Conservation (phyloP, 306 rosid genomes). For the Inga laurina region DNA sequence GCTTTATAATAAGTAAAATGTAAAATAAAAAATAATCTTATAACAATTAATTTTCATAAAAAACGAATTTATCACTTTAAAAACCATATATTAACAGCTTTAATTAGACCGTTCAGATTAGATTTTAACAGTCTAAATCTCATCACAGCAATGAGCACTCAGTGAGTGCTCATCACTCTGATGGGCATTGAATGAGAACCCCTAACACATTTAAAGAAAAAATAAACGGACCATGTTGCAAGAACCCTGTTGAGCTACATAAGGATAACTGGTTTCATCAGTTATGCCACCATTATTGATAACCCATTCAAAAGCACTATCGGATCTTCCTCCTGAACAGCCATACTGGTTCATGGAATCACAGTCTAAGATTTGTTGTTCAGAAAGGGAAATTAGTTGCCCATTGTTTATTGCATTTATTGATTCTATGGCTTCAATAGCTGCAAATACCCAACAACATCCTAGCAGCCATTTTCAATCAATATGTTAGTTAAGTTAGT, state of each 20-base stretch:
- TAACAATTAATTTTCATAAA: no score
- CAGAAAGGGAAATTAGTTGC: conserved; percentile 47
- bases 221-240: neutral
- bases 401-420: conserved; percentile 50
- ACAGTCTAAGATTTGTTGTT: conserved; percentile 43
- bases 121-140: no score
- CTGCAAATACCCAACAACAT: conserved; percentile 57
- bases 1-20: no score
- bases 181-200: neutral
- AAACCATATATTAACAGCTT: no score
- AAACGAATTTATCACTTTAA: no score
- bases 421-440: conserved; percentile 53
- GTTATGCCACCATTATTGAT: neutral
- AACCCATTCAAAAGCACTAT: neutral
- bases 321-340: neutral
- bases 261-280: neutral
- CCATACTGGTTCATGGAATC: neutral
- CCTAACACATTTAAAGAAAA: neutral
- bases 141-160: no score
- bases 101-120: no score
- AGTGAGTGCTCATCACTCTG: no score
- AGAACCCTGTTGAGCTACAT: neutral
- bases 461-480: conserved; percentile 23
- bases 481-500: neutral
- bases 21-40: no score